Evolutionary conservation across 1,139 yeast species (phyloP), one percentile per base, ranked within the genome.

Genomic region (Suzukiozyma palmioleophila): DNA sequence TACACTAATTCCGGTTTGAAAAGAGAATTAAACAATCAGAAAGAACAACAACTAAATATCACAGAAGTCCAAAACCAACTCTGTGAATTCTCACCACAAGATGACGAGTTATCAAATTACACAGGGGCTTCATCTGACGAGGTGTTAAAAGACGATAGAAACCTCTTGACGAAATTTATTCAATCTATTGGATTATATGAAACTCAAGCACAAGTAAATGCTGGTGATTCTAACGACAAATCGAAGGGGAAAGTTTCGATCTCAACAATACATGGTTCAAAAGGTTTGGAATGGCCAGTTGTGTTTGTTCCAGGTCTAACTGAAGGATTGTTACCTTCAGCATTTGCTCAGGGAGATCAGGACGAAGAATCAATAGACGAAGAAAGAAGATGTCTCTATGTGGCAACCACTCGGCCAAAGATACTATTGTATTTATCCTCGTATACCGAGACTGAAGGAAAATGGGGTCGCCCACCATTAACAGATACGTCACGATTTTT

Each of bases 271-370:
- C 98, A 92, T 58, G 88, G 90, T 0, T 80, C 97, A 2, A 92
- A 92, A 55, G 97, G 97, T 1, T 66, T 89, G 4, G 97, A 92
- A 58, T 92, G 97, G 97, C 92, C 95, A 0, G 77, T 85, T 5
- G 97, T 92, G 0, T 86, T 88, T 54, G 75, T 88, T 10, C 90
- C 95, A 0, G 82, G 84, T 0, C 62, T 84, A 22, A 67, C 77
- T 12, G 86, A 83, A 37, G 79, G 80, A 1, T 54, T 70, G 7
- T 60, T 81, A n/a, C 89, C 88, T 21, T 76, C 71, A 33, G 56
- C 57, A 26, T 67, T 66, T 56, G 73, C 70, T 21, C 48, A 51
- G 12, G 61, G 52, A 35, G 60, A 61, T 2, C 64, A 62, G 1
- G 57, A 56, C 2, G 57, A 51, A 5, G 73, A 68, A 35, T 61